These are phyloP conservation scores for Boletus rex-veris DNA, from an alignment of 768 basidiomycete genomes.

Conservation along the genomic window DNA sequence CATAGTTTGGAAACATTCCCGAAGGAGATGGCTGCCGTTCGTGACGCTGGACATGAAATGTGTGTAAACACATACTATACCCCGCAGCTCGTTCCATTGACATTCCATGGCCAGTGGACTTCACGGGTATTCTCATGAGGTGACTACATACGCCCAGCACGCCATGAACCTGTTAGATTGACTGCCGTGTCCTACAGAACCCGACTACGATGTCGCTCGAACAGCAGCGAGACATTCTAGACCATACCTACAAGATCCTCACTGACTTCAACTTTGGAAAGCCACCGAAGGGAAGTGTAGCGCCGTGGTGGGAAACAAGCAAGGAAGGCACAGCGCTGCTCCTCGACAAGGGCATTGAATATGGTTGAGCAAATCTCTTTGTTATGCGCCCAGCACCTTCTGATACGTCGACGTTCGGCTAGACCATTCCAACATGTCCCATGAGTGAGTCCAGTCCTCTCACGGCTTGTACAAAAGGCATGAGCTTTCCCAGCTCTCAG, in stretches of 20 bases:
- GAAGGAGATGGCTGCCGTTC: slow-evolving; percentile 60
- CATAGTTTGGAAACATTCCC: slow-evolving; percentile 77
- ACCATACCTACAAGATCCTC: slow-evolving; percentile 60
- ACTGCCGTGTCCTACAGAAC: slow-evolving; percentile 38
- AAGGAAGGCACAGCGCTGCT: slow-evolving; percentile 62
- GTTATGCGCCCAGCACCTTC: neutral
- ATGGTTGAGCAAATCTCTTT: slow-evolving; percentile 42
- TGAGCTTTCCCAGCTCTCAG: slow-evolving; percentile 41
- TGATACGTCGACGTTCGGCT: neutral
- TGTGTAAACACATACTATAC: slow-evolving; percentile 19
- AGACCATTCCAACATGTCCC: slow-evolving; percentile 60
- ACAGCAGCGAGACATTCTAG: slow-evolving; percentile 70
- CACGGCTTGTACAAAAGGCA: neutral
- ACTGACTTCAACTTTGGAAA: slow-evolving; percentile 62
- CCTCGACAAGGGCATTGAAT: slow-evolving; percentile 70
- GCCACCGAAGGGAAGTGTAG: slow-evolving; percentile 61
- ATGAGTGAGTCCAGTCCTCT: slow-evolving; percentile 36
- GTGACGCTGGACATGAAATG: slow-evolving; percentile 75
- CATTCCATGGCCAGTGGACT: slow-evolving; percentile 43
- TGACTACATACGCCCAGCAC: slow-evolving; percentile 7
- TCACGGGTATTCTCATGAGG: slow-evolving; percentile 73
- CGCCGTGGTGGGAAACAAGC: slow-evolving; percentile 80
- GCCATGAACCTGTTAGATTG: neutral
- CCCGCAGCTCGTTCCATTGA: neutral
- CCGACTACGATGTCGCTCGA: slow-evolving; percentile 54